phyloP scores from a whole-genome alignment of 768 basidiomycete species.

The Suillus subluteus region DNA sequence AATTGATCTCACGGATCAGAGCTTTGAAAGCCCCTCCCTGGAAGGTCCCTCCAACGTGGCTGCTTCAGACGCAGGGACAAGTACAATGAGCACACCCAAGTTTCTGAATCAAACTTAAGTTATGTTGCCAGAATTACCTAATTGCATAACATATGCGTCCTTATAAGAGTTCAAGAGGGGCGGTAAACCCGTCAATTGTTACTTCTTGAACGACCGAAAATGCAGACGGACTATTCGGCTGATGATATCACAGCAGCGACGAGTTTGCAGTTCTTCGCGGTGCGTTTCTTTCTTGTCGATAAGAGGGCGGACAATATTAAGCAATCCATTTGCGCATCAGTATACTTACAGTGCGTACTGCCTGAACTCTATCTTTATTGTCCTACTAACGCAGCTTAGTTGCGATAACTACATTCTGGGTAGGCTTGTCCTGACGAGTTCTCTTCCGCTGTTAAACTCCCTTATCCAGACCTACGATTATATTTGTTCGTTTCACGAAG shows the following conservation, averaged over 20 bases:
- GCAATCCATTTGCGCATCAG: neutral
- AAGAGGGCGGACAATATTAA: neutral
- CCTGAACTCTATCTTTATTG: neutral
- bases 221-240: neutral
- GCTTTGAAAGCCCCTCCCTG: too few relatives aligned
- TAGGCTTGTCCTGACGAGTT: neutral
- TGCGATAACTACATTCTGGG: neutral
- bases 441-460: neutral
- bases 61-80: too few relatives aligned
- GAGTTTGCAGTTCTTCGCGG: neutral
- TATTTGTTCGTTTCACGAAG: neutral
- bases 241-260: neutral
- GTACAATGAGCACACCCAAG: neutral
- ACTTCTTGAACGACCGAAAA: neutral
- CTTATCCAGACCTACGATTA: neutral
- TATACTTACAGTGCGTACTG: neutral
- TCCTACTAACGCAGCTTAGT: neutral
- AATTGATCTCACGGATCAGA: too few relatives aligned
- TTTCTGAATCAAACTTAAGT: neutral
- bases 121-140: neutral
- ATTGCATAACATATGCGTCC: neutral
- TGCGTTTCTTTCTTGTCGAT: neutral
- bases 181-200: neutral
- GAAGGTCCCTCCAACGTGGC: too few relatives aligned
- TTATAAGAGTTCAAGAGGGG: neutral